phyloP scores from a whole-genome alignment of 768 basidiomycete species.

The Dictyophora rubrovolvata region DNA sequence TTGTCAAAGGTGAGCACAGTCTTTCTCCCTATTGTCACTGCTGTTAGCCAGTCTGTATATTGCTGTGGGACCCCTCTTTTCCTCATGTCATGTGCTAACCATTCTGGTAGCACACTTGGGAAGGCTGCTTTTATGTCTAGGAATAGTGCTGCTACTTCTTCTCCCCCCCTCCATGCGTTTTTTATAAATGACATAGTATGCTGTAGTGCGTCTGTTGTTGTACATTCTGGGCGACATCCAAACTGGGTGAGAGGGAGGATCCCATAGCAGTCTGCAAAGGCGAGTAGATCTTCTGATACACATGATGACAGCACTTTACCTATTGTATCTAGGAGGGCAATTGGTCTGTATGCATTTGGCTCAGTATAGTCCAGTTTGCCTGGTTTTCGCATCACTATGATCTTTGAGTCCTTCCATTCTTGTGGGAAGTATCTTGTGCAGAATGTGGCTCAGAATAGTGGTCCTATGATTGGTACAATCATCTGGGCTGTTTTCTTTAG shows the following conservation, averaged over 20 bases:
- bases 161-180: slow-evolving; percentile 6
- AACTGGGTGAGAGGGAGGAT: slow-evolving; percentile 13
- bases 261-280: background rate
- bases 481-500: background rate
- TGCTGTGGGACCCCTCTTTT: slow-evolving; percentile 5
- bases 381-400: slow-evolving; percentile 12
- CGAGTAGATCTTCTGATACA: background rate
- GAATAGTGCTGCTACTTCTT: slow-evolving; percentile 7
- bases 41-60: background rate
- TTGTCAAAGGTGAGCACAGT: slow-evolving; percentile 5
- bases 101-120: slow-evolving; percentile 5
- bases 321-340: slow-evolving; percentile 7
- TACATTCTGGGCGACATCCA: slow-evolving; percentile 11
- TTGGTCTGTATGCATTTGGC: slow-evolving; percentile 13
- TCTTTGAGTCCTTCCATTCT: background rate
- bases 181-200: slow-evolving; percentile 5
- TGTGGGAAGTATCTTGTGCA: slow-evolving; percentile 1
- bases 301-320: slow-evolving; percentile 2
- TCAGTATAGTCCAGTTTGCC: slow-evolving; percentile 10
- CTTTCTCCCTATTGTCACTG: slow-evolving; percentile 1
- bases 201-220: slow-evolving; percentile 11
- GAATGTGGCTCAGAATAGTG: background rate
- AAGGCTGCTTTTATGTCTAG: slow-evolving; percentile 13
- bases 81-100: slow-evolving; percentile 10
- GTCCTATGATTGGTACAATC: background rate